These are phyloP conservation scores for Ploettnerulaceae sp. DNA, from an alignment of 2,329 filamentous ascomycete genomes.

Conservation along the genomic window DNA sequence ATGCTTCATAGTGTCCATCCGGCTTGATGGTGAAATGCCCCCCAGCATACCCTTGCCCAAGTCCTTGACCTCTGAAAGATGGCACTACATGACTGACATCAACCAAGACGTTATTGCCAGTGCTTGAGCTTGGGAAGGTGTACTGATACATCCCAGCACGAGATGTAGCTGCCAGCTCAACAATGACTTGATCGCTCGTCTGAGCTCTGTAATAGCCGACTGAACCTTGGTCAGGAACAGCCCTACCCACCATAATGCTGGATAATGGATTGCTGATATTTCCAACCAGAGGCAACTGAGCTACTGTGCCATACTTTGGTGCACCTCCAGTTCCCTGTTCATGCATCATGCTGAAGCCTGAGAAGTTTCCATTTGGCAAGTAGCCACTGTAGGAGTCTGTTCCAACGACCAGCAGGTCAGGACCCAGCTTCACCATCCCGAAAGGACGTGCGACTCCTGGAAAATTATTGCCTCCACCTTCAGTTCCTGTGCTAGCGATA, in stretches of 20 bases:
- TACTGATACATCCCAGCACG: constrained; percentile 63
- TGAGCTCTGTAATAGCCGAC: constrained; percentile 63
- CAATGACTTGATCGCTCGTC: constrained; percentile 50
- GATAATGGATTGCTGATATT: constrained; percentile 58
- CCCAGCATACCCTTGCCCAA: too few relatives aligned
- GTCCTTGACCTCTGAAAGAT: constrained; percentile 51
- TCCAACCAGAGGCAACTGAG: constrained; percentile 60
- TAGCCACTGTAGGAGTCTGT: constrained; percentile 51
- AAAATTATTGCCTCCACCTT: constrained; percentile 43
- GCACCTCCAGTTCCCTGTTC: constrained; percentile 43
- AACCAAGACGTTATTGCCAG: constrained; percentile 44
- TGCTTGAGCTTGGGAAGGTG: constrained; percentile 46
- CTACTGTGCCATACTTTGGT: constrained; percentile 68
- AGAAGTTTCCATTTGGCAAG: constrained; percentile 39
- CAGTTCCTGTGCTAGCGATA: constrained; percentile 31
- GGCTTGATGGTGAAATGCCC: constrained; percentile 53
- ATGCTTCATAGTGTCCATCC: too few relatives aligned
- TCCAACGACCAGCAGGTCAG: constrained; percentile 39
- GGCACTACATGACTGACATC: constrained; percentile 63
- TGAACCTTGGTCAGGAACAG: constrained; percentile 48
- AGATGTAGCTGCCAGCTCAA: constrained; percentile 64
- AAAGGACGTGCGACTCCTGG: constrained; percentile 41
- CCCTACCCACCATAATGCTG: constrained; percentile 48
- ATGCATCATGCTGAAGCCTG: constrained; percentile 36
- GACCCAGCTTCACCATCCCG: constrained; percentile 42